A percentile compares a stretch with the other conserved stretches of the same genome.
Conservation (phyloP, 805 yeast genomes). For the Suhomyces canberraensis region DNA sequence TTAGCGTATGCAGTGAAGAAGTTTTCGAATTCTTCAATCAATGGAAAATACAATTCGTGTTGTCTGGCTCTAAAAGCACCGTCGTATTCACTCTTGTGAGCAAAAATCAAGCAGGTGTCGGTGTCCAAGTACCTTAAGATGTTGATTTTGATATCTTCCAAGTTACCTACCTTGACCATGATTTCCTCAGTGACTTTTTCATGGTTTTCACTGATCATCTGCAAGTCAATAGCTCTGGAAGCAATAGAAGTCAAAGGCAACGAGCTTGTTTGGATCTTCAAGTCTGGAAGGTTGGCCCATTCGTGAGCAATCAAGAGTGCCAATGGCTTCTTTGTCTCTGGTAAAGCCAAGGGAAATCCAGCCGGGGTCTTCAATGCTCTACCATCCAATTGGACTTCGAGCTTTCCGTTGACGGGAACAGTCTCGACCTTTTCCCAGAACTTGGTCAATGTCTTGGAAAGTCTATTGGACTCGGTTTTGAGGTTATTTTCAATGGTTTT, state of each 20-base stretch:
- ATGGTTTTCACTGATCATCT: conserved; percentile 29
- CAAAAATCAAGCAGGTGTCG: conserved; percentile 84
- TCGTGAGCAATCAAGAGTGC: conserved; percentile 81
- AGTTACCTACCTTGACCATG: conserved; percentile 59
- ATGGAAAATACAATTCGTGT: conserved; percentile 70
- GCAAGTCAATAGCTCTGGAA: conserved; percentile 81
- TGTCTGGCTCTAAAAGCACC: conserved; percentile 81
- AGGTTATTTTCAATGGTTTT: conserved; percentile 32
- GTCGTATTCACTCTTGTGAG: conserved; percentile 77
- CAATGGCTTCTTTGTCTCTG: conserved; percentile 53
- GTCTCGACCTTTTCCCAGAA: conserved; percentile 79
- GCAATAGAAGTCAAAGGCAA: conserved; percentile 86
- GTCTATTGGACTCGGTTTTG: conserved; percentile 61
- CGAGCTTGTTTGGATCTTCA: conserved; percentile 67
- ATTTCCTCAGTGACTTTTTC: conserved; percentile 43
- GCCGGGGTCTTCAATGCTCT: conserved; percentile 81
- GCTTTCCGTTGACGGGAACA: conserved; percentile 27
- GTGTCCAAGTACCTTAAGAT: conserved; percentile 87
- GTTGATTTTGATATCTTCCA: conserved; percentile 53
- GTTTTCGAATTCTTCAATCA: conserved; percentile 63
- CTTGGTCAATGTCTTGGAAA: conserved; percentile 63
- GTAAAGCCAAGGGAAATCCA: conserved; percentile 68
- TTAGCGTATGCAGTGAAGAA: conserved; percentile 46
- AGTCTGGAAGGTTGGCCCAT: conserved; percentile 73
- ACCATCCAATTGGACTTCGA: conserved; percentile 63